Evolutionary conservation across 2,329 filamentous ascomycete genomes (phyloP).

Genomic region (Sclerotinia borealis): DNA sequence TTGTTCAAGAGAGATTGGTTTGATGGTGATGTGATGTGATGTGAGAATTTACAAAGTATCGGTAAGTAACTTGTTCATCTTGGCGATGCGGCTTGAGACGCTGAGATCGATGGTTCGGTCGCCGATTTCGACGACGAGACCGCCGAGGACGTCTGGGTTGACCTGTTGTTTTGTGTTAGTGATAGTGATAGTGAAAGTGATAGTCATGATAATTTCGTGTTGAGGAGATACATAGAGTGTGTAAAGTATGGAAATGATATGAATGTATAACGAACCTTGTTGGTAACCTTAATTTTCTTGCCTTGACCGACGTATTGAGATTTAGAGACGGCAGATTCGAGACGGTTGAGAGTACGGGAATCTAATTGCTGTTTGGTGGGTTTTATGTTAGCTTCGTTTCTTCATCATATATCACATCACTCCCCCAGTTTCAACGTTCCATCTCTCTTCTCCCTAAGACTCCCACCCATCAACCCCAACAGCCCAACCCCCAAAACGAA

Average conservation of each 20-base stretch:
- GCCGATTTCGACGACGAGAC: constrained; percentile 91
- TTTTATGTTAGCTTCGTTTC: constrained; percentile 10
- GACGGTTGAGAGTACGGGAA: constrained; percentile 73
- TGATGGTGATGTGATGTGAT: neutral
- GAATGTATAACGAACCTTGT: constrained; percentile 55
- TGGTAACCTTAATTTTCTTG: constrained; percentile 97
- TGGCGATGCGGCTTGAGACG: constrained; percentile 88
- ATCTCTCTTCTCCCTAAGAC: neutral
- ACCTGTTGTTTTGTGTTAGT: constrained; percentile 48
- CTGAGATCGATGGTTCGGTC: constrained; percentile 97
- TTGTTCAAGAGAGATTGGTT: constrained; percentile 25
- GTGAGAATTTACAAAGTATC: constrained; percentile 78
- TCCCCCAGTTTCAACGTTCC: neutral
- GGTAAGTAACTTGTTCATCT: constrained; percentile 98
- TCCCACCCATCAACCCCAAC: neutral
- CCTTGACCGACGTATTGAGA: constrained; percentile 80
- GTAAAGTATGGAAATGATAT: no score
- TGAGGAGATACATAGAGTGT: no score
- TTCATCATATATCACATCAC: neutral
- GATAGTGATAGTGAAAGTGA: neutral
- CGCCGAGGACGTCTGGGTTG: constrained; percentile 90
- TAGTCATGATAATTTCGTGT: neutral
- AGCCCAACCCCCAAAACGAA: neutral
- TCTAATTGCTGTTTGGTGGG: constrained; percentile 63
- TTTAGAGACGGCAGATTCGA: constrained; percentile 85